These are phyloP conservation scores for Phyllosticta paracitricarpa DNA, from an alignment of 2,329 filamentous ascomycete genomes.

Conservation along the genomic window DNA sequence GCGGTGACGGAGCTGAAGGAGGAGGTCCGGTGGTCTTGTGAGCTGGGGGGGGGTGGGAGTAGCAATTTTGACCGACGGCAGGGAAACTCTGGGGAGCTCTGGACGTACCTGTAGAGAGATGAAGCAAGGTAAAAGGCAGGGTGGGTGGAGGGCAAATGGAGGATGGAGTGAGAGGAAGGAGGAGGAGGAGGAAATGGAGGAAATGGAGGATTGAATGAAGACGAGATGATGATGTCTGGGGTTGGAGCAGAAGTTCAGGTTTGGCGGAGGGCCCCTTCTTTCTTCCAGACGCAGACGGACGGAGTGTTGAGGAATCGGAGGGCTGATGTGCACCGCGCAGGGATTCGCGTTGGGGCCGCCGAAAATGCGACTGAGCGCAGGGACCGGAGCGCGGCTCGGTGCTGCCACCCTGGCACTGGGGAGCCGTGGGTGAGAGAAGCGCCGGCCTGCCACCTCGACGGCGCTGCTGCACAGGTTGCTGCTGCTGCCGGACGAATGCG, in stretches of 20 bases:
- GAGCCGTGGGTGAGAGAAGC: background rate
- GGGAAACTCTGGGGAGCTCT: background rate
- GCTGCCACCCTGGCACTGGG: background rate
- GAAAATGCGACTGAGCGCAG: background rate
- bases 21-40: background rate
- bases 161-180: background rate
- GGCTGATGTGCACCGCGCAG: background rate
- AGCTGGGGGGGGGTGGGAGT: no score
- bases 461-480: background rate
- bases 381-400: background rate
- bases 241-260: background rate
- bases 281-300: no score
- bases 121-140: background rate
- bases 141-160: background rate
- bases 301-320: background rate
- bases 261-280: background rate
- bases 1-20: background rate
- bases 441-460: background rate
- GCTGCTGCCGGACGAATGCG: background rate
- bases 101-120: background rate
- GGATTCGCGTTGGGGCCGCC: background rate
- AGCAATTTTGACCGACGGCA: background rate
- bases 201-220: background rate
- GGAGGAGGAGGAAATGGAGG: background rate
- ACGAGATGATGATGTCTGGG: background rate